Base-by-base conservation (phyloP, 2,329 filamentous ascomycete genomes). In the Tolypocladium capitatum region DNA sequence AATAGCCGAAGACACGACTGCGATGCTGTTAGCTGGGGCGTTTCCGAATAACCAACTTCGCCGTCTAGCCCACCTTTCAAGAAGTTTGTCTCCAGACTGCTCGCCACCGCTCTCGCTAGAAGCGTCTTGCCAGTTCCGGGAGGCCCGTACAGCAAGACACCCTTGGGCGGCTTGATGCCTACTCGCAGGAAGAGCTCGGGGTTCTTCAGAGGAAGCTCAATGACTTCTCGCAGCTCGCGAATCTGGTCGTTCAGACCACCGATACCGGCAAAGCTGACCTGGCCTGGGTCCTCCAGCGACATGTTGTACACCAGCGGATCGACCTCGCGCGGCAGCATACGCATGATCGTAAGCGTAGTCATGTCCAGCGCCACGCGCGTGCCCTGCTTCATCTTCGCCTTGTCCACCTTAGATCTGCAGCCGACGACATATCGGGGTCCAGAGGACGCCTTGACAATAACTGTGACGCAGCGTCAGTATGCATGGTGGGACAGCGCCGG, bases 291-390 rank as follows among this genome's bases (percentile, higher is more conserved):
- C 68, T 98, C 92, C 58, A 98, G 71, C 20, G 92, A 98, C 92
- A 98, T 98, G 75, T 98, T 98, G 79, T 98, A 98, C 57, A 98
- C 92, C 56, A 98, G 76, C 20, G 92, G 92, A 63, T 98, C 92
- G 63, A 98, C 94, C 73, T 98, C 92, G 66, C 92, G 85, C 51
- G 92, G 94, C 43, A 98, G 77, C 92, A 98, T 98, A 62, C 92
- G 87, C 92, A 98, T 98, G 69, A 98, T 98, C 51, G 92, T 98
- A 57, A 98, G 84, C 20, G 92, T 98, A 46, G 92, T 98, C 92
- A 98, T 98, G 63, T 98, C 92, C 51, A 98, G 83, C 32, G 92
- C 91, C 48, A 98, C 92, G 62, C 92, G 87, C 28, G 91, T 96
- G 60, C 94, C 94, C 70, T 98, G 92, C 78, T 97, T 98, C 64